Percentiles rank a stretch among this genome's conserved stretches.
Evolutionary conservation across 192 early-diverging fungal genomes (phyloP).

Genomic region (Phycomyces nitens): DNA sequence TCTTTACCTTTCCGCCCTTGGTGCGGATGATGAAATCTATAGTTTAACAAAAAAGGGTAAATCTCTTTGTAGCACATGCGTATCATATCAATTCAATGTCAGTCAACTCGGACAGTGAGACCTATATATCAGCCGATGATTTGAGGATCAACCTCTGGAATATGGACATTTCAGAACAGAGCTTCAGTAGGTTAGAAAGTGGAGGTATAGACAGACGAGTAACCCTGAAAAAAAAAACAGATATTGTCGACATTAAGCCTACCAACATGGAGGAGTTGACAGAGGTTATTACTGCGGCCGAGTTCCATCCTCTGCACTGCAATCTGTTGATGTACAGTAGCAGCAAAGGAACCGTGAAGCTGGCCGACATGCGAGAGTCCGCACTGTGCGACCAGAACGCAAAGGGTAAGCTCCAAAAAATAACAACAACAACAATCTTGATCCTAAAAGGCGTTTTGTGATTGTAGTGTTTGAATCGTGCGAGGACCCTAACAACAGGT

Average conservation of each 20-base stretch:
- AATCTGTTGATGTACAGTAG: conserved; percentile 97
- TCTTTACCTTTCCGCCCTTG: not conserved
- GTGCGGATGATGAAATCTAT: not conserved
- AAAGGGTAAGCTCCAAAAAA: conserved; percentile 60
- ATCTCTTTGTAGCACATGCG: conserved; percentile 62
- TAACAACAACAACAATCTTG: not conserved
- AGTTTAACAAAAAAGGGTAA: not conserved
- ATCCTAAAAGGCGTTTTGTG: not conserved
- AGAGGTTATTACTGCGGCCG: conserved; percentile 97
- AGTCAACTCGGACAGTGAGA: conserved; percentile 90
- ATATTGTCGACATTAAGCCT: conserved; percentile 99
- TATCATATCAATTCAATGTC: conserved; percentile 97
- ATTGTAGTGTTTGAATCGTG: conserved; percentile 82
- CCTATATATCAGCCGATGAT: conserved; percentile 87
- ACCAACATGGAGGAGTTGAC: conserved; percentile 99
- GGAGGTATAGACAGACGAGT: not conserved
- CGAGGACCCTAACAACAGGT: conserved; percentile 90
- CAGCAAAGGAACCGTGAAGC: conserved; percentile 95
- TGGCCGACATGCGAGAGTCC: conserved; percentile 93
- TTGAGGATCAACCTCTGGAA: conserved; percentile 93
- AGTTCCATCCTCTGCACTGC: conserved; percentile 95
- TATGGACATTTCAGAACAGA: conserved; percentile 82
- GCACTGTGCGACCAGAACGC: conserved; percentile 93
- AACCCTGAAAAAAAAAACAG: conserved; percentile 31
- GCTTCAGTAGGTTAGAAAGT: conserved; percentile 55